Evolutionary conservation across 495 filamentous ascomycete genomes (phyloP).

Genomic region (Neurospora cerealis): DNA sequence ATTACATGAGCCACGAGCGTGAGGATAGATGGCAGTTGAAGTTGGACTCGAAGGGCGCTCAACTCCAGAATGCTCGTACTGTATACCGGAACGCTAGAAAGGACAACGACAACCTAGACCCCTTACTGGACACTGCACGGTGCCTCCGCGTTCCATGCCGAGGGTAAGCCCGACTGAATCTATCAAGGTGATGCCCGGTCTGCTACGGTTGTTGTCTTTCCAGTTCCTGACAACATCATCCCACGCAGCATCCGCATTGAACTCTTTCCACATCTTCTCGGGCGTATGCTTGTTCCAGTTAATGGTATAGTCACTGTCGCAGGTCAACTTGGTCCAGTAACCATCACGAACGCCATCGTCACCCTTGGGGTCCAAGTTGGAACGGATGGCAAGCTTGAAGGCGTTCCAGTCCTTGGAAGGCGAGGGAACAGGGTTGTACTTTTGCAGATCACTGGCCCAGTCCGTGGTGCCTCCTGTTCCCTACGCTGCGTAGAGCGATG

Average conservation of each 20-base stretch:
- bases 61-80: no score
- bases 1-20: no score
- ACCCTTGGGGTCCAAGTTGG: not conserved
- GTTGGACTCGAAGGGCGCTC: no score
- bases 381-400: not conserved
- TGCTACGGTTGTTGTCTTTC: not conserved
- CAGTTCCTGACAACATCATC: constrained; percentile 9
- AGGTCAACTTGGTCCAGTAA: constrained; percentile 16
- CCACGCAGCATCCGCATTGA: constrained; percentile 19
- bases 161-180: constrained; percentile 55
- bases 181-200: constrained; percentile 49
- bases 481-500: not conserved
- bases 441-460: constrained; percentile 5
- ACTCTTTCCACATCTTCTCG: constrained; percentile 10
- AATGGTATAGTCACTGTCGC: not conserved
- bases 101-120: no score
- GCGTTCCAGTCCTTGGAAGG: constrained; percentile 1
- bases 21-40: no score
- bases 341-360: not conserved
- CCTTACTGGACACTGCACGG: not conserved
- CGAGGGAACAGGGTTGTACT: not conserved
- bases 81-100: no score
- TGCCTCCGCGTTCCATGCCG: not conserved
- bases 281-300: not conserved
- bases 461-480: constrained; percentile 7